Evolutionary conservation across 2,329 filamentous ascomycete genomes (phyloP).

Genomic region (Venturia effusa): DNA sequence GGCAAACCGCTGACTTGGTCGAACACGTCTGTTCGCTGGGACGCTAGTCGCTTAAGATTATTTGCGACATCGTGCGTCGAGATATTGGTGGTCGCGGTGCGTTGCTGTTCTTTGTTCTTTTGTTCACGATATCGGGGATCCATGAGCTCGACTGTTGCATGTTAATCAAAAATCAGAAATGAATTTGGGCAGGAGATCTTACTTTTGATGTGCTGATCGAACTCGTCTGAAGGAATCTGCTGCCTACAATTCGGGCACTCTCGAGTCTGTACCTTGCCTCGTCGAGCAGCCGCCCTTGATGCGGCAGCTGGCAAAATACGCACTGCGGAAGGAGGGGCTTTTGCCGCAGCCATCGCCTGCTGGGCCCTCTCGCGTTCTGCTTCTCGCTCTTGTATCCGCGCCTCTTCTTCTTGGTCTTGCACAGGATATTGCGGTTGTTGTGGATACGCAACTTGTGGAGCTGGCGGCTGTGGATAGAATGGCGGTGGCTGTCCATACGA

Average conservation of each 20-base stretch:
- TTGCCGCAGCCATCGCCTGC: constrained; percentile 68
- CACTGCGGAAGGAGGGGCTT: constrained; percentile 58
- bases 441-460: constrained; percentile 17
- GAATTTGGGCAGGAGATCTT: constrained; percentile 22
- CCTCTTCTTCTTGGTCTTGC: constrained; percentile 28
- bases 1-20: constrained; percentile 60
- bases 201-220: constrained; percentile 88
- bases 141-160: constrained; percentile 60
- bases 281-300: constrained; percentile 70
- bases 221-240: constrained; percentile 74
- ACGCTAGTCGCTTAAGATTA: constrained; percentile 90
- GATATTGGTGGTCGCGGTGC: constrained; percentile 76
- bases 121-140: constrained; percentile 96
- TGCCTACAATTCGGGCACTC: constrained; percentile 91
- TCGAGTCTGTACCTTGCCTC: constrained; percentile 53
- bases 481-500: constrained; percentile 18
- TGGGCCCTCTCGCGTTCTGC: constrained; percentile 52
- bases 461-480: constrained; percentile 20
- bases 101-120: constrained; percentile 75
- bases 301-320: constrained; percentile 83
- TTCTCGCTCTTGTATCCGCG: constrained; percentile 26
- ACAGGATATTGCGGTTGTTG: constrained; percentile 7
- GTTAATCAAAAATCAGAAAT: constrained; percentile 11
- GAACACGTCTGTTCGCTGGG: constrained; percentile 78
- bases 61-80: constrained; percentile 80